Base-by-base conservation (phyloP, 306 rosid species). In the Prunus mongolica region DNA sequence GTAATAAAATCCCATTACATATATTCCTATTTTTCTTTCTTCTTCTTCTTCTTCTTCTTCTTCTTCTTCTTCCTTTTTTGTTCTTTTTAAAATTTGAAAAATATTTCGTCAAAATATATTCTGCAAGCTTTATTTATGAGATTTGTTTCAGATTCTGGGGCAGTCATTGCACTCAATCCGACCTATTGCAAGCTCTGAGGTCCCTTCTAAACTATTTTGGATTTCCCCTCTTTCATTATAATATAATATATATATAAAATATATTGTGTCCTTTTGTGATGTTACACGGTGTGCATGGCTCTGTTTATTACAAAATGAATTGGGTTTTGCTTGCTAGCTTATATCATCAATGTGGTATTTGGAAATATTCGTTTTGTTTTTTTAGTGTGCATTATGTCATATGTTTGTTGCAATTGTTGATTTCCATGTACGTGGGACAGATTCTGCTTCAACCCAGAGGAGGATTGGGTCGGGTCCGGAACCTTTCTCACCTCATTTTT, bases 181-280 rank as follows among this genome's bases (percentile, higher is more conserved):
- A 73, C 65, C 77, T 62, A 7, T 63, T 77, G 70, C 71, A 19
- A 89, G 85, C 57, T 85, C 82, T 27, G 85, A 89, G 98, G 94
- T 90, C 76, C 62, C 25, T 28, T 18, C 69, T 5, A 30, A 20
- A 22, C 4, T 34, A 11, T 3, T 20, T 12, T 5, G 19, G 78
- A 60, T 60, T 60, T 56, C 2, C 62, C 28, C 28, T 6, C 2
- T 9, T 20, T 56, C 10, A n/a, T 13, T 56, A 1, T 56, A 3
- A 38, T 9, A 22, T 8, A 20, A 20, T 56, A 56, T 56, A n/a
- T 60, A 34, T 38, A 6, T 1, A 38, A 15, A 15, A n/a, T n/a
- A 56, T 56, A n/a, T 60, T 25, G 34, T 71, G 65, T 34, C 19
- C 65, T 15, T 54, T 20, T 19, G 32, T 71, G 15, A 32, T 71